Evolutionary conservation across 495 filamentous ascomycete species (phyloP).

Genomic region (Podospora bellae-mahoneyi): DNA sequence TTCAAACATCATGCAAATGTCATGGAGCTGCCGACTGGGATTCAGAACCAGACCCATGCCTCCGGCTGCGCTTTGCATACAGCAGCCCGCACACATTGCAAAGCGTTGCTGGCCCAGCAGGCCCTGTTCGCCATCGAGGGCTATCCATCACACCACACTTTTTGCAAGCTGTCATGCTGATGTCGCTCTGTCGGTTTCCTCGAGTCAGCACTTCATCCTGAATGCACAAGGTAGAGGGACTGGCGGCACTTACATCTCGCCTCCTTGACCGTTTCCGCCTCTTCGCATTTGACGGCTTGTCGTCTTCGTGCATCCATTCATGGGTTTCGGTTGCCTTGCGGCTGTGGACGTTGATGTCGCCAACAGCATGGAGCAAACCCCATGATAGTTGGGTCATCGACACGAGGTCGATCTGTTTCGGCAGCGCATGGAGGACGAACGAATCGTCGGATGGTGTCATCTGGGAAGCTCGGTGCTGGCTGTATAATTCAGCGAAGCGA

Average conservation of each 20-base stretch:
- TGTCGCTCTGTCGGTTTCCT: not conserved
- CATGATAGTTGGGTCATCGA: slow-evolving; percentile 24
- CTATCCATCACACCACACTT: slow-evolving; percentile 18
- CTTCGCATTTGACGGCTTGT: slow-evolving; percentile 1
- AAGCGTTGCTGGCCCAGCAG: slow-evolving; percentile 21
- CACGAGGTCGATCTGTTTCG: slow-evolving; percentile 23
- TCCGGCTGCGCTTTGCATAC: slow-evolving; percentile 18
- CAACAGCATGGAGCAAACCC: slow-evolving; percentile 21
- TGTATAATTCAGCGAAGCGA: slow-evolving; percentile 17
- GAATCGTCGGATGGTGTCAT: not conserved
- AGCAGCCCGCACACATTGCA: slow-evolving; percentile 27
- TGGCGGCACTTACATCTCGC: not conserved
- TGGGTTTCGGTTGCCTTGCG: slow-evolving; percentile 7
- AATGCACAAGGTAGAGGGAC: not conserved
- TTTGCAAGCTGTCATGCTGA: slow-evolving; percentile 3
- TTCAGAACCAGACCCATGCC: not conserved
- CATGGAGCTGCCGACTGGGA: not conserved
- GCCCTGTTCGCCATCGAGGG: slow-evolving; percentile 21
- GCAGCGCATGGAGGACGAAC: slow-evolving; percentile 1
- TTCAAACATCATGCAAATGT: not conserved
- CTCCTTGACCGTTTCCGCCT: not conserved
- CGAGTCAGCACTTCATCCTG: not conserved
- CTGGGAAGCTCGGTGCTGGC: slow-evolving; percentile 7
- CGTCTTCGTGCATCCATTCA: not conserved
- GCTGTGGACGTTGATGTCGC: slow-evolving; percentile 21